phyloP scores from a whole-genome alignment of 164 flowering plant genomes.

The Stephania japonica region DNA sequence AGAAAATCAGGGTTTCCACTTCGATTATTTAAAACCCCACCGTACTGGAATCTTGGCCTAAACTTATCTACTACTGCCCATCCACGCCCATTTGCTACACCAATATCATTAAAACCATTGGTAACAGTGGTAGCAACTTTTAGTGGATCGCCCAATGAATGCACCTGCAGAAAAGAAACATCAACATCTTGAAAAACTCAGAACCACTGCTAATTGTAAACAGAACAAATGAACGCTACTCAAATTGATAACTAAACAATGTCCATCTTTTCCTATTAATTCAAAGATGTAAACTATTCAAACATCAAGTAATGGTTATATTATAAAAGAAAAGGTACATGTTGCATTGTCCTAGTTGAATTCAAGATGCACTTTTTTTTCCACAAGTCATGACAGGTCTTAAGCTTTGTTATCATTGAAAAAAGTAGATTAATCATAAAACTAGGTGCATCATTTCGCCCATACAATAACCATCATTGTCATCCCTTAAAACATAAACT shows the following conservation, averaged over 20 bases:
- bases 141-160: constrained; percentile 26
- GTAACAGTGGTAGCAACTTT: constrained; percentile 28
- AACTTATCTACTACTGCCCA: constrained; percentile 31
- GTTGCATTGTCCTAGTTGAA: neutral
- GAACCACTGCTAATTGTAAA: constrained; percentile 44
- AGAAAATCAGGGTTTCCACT: constrained; percentile 34
- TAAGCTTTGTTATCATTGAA: neutral
- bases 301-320: neutral
- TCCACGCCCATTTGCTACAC: constrained; percentile 29
- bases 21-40: constrained; percentile 29
- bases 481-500: neutral
- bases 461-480: neutral
- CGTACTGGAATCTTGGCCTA: constrained; percentile 34
- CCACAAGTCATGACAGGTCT: neutral
- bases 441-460: neutral
- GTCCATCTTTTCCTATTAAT: neutral
- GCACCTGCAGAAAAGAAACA: constrained; percentile 26
- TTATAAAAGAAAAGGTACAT: neutral
- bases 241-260: neutral
- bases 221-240: neutral
- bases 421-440: neutral
- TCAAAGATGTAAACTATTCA: neutral
- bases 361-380: neutral
- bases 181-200: constrained; percentile 29
- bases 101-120: constrained; percentile 35